A percentile compares a stretch with the other conserved stretches of the same genome.
Evolutionary conservation across 129 eudicot genomes (phyloP).

Genomic region (Flaveria ramosissima): DNA sequence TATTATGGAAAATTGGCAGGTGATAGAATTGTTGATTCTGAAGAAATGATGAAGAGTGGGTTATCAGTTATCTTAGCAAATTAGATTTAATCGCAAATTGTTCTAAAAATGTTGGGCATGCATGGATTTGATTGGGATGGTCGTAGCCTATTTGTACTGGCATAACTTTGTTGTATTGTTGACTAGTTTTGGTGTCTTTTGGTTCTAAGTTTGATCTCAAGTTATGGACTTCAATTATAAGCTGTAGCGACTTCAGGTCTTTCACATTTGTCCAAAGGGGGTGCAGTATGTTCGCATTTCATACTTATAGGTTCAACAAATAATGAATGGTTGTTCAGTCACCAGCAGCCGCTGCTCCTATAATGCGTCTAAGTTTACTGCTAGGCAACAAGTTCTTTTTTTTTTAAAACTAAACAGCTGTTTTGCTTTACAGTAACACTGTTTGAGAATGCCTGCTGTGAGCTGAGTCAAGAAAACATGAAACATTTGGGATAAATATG

Average conservation of each 20-base stretch:
- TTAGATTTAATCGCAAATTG: conserved; percentile 4
- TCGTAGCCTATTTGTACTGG: conserved; percentile 20
- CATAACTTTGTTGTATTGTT: conserved; percentile 23
- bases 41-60: neutral
- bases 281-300: neutral
- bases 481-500: too few species aligned
- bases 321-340: too few species aligned
- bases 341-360: too few species aligned
- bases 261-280: neutral
- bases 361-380: too few species aligned
- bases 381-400: too few species aligned
- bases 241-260: neutral
- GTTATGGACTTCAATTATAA: neutral
- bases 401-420: too few species aligned
- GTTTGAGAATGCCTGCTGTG: too few species aligned
- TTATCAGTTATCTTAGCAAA: conserved; percentile 14
- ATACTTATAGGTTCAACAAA: too few species aligned
- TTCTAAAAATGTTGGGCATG: conserved; percentile 19
- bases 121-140: conserved; percentile 27
- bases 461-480: too few species aligned
- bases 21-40: conserved; percentile 10
- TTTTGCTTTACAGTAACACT: too few species aligned
- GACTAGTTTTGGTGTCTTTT: conserved; percentile 18
- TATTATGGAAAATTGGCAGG: conserved; percentile 21
- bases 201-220: neutral